Conservation (phyloP, 768 basidiomycete genomes). For the Sarcomyxa edulis region DNA sequence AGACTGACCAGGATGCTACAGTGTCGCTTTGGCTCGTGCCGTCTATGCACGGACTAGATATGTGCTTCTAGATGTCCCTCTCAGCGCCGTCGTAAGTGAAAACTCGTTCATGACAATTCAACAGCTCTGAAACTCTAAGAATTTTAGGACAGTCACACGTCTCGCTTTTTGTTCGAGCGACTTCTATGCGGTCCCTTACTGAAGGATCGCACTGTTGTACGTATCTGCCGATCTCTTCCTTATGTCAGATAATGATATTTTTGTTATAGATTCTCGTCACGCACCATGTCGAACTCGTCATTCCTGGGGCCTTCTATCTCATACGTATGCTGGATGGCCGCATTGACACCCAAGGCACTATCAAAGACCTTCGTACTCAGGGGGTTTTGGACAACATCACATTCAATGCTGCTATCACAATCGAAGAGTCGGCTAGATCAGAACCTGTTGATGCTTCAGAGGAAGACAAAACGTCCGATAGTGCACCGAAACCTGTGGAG, state of each 20-base stretch:
- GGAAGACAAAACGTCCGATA: constrained; percentile 20
- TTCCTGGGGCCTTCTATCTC: constrained; percentile 68
- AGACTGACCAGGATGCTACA: constrained; percentile 13
- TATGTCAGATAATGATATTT: neutral
- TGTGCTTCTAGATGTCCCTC: constrained; percentile 75
- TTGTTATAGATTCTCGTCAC: constrained; percentile 58
- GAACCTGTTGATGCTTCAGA: constrained; percentile 21
- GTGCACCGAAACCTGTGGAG: constrained; percentile 16
- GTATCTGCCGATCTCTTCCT: constrained; percentile 8
- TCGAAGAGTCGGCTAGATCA: constrained; percentile 36
- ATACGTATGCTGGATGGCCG: constrained; percentile 80
- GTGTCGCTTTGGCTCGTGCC: constrained; percentile 79
- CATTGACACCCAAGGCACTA: constrained; percentile 68
- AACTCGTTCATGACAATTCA: no score
- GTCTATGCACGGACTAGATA: constrained; percentile 69
- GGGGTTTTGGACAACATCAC: constrained; percentile 61
- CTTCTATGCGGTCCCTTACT: constrained; percentile 66
- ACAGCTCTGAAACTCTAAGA: no score
- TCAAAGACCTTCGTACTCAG: constrained; percentile 54
- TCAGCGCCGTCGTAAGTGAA: constrained; percentile 78
- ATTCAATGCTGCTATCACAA: constrained; percentile 43
- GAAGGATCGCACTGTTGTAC: constrained; percentile 58
- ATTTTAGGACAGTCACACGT: constrained; percentile 71
- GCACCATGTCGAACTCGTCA: constrained; percentile 79
- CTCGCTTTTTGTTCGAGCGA: constrained; percentile 56